These are phyloP conservation scores for Entophlyctis luteolus DNA, from an alignment of 192 early-diverging fungal species.

Conservation along the genomic window DNA sequence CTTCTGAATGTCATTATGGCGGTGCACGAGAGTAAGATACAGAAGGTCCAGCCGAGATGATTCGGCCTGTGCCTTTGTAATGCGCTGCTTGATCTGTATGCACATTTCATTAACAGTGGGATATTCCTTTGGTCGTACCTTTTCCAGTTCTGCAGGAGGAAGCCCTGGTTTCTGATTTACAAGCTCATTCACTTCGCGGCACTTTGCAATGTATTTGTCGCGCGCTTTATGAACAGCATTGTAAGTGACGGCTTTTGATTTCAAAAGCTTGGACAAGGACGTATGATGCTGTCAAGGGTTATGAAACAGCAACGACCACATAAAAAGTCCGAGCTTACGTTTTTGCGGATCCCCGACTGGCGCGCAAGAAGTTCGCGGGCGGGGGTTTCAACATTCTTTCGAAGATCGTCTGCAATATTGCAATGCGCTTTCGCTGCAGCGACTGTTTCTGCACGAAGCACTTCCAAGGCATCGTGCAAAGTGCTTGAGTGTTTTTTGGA, in stretches of 20 bases:
- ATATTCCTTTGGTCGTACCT: conserved; percentile 16
- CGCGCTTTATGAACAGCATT: conserved; percentile 38
- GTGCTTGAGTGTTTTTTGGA: background rate
- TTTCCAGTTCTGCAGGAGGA: conserved; percentile 36
- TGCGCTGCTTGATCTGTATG: conserved; percentile 28
- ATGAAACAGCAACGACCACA: background rate
- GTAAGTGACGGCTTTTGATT: conserved; percentile 37
- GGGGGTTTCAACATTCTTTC: conserved; percentile 41
- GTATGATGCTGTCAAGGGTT: conserved; percentile 31
- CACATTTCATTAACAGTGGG: background rate
- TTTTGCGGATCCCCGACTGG: conserved; percentile 43
- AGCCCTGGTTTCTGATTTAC: conserved; percentile 14
- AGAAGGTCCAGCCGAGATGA: conserved; percentile 42
- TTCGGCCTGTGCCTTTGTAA: conserved; percentile 28
- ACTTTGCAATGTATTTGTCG: conserved; percentile 49
- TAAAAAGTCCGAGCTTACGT: conserved; percentile 24
- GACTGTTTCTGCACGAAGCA: conserved; percentile 45
- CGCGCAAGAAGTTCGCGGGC: conserved; percentile 36
- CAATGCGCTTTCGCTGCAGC: conserved; percentile 32
- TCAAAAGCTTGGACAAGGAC: conserved; percentile 40
- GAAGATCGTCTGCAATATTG: conserved; percentile 43
- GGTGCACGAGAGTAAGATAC: conserved; percentile 37
- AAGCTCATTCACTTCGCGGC: conserved; percentile 31
- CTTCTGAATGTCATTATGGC: conserved; percentile 40
- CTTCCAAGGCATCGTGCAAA: conserved; percentile 45